These are phyloP conservation scores for Pestalotiopsis sp. DNA, from an alignment of 2,329 filamentous ascomycete species.

Conservation along the genomic window DNA sequence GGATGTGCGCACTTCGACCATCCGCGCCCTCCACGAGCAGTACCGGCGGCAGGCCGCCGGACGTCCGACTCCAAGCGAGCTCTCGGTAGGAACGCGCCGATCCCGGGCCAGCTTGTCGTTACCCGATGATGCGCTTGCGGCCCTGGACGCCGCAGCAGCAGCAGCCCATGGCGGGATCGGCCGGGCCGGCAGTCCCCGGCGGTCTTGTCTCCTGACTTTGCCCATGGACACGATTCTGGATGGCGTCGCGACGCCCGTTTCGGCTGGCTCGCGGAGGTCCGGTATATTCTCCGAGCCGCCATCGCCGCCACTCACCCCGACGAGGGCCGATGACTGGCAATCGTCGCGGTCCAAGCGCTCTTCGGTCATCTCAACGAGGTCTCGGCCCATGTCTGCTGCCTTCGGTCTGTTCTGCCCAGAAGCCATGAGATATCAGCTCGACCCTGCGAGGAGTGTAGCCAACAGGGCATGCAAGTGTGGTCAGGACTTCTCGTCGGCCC, in stretches of 20 bases:
- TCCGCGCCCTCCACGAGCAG: conserved; percentile 37
- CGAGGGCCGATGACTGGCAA: conserved; percentile 24
- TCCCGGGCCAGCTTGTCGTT: neutral
- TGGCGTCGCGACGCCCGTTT: neutral
- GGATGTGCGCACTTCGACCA: conserved; percentile 31
- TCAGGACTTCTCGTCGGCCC: conserved; percentile 34
- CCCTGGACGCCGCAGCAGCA: conserved; percentile 23
- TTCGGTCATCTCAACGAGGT: neutral
- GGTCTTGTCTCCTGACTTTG: neutral
- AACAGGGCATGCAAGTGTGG: conserved; percentile 34
- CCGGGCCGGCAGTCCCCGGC: neutral
- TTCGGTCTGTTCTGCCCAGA: conserved; percentile 34
- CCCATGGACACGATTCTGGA: neutral
- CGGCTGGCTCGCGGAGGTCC: neutral
- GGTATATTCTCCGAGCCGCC: conserved; percentile 27
- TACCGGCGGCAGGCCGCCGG: conserved; percentile 37
- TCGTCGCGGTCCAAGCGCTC: conserved; percentile 27
- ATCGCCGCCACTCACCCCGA: conserved; percentile 35
- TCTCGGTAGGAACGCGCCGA: neutral
- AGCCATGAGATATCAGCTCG: conserved; percentile 42
- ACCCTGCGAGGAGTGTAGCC: conserved; percentile 34
- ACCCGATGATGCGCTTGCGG: neutral
- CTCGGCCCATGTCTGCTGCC: neutral
- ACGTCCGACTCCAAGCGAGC: conserved; percentile 31
- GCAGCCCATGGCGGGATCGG: conserved; percentile 11